A percentile compares a stretch with the other conserved stretches of the same genome.
phyloP scores from a whole-genome alignment of 1,284 basidiomycete genomes.

The Kalmanozyma brasiliensis region DNA sequence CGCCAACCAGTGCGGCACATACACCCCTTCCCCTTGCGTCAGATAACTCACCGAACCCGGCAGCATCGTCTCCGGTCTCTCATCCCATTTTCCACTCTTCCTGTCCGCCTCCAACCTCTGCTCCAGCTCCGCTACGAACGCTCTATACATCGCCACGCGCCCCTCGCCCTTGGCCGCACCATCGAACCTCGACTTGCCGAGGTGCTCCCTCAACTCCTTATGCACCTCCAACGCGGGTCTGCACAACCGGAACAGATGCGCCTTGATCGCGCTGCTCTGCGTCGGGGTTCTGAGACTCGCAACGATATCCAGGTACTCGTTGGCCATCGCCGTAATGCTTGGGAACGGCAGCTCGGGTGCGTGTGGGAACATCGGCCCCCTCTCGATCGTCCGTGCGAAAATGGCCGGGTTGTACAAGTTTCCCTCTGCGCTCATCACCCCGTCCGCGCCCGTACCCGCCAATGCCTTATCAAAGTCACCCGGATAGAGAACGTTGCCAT shows the following conservation, averaged over 20 bases:
- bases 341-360: conserved; percentile 71
- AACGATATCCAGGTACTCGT: conserved; percentile 88
- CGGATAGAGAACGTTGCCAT: conserved; percentile 92
- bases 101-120: conserved; percentile 74
- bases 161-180: conserved; percentile 68
- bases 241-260: conserved; percentile 91
- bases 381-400: conserved; percentile 70
- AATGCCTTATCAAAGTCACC: conserved; percentile 83
- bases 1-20: conserved; percentile 83
- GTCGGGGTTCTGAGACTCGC: conserved; percentile 79
- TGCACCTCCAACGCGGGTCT: conserved; percentile 79
- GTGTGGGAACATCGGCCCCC: conserved; percentile 33
- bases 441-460: conserved; percentile 84
- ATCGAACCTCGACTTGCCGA: conserved; percentile 71
- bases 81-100: conserved; percentile 15
- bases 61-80: conserved; percentile 21
- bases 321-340: conserved; percentile 76
- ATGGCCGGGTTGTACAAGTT: conserved; percentile 92
- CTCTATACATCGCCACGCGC: conserved; percentile 73
- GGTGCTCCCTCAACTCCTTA: conserved; percentile 77
- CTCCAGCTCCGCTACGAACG: conserved; percentile 77
- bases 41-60: conserved; percentile 31
- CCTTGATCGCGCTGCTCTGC: conserved; percentile 80
- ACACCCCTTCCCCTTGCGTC: conserved; percentile 66
- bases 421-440: conserved; percentile 94